phyloP scores from a whole-genome alignment of 2,329 filamentous ascomycete species.

The Neocatenulostroma microsporum region DNA sequence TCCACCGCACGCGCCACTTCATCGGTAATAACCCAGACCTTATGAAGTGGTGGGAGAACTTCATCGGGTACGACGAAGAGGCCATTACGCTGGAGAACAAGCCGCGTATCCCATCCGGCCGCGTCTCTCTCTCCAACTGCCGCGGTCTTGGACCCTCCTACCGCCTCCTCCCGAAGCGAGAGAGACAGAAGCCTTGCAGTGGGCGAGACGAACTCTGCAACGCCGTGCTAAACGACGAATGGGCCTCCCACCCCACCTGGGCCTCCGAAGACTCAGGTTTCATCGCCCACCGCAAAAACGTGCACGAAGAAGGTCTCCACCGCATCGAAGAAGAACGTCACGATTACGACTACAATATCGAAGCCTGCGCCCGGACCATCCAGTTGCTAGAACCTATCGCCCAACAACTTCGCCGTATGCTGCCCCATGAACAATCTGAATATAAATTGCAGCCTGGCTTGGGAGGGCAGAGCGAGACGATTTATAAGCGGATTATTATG shows the following conservation, averaged over 20 bases:
- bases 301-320: conserved; percentile 87
- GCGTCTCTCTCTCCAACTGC: conserved; percentile 91
- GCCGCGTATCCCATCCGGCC: conserved; percentile 64
- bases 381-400: conserved; percentile 92
- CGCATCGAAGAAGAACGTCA: conserved; percentile 96
- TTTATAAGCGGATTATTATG: conserved; percentile 94
- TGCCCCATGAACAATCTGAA: conserved; percentile 50
- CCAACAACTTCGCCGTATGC: conserved; percentile 78
- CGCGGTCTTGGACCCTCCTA: conserved; percentile 95
- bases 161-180: conserved; percentile 79
- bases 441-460: conserved; percentile 81
- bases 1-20: conserved; percentile 75
- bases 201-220: conserved; percentile 92
- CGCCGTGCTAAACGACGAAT: conserved; percentile 90
- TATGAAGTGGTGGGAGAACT: conserved; percentile 79
- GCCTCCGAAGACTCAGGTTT: conserved; percentile 97
- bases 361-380: conserved; percentile 88
- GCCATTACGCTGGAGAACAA: conserved; percentile 74
- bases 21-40: conserved; percentile 83
- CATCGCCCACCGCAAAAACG: conserved; percentile 94
- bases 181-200: conserved; percentile 84
- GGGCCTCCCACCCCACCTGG: conserved; percentile 98
- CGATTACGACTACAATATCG: conserved; percentile 97
- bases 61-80: conserved; percentile 68
- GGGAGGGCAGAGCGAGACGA: conserved; percentile 88